Evolutionary conservation across 2,329 filamentous ascomycete genomes (phyloP), one percentile per base, ranked within the genome.

Genomic region (Penicillium sp.): DNA sequence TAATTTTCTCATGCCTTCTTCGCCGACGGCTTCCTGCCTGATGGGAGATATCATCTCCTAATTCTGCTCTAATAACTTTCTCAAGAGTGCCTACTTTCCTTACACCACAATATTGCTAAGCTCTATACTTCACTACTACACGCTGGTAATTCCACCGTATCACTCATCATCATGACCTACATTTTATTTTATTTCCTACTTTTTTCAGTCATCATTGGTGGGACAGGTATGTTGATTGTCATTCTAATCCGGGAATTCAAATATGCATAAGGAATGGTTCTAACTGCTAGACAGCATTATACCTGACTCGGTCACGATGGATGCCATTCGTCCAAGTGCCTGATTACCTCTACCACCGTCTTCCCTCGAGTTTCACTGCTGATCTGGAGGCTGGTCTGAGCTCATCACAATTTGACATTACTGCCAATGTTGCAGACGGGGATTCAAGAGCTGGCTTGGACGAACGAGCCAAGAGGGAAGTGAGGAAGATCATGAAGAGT

Each of bases 311-410:
- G 63, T 74, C 81, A 53, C 81, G 80, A 76, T 97, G 94, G 94
- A 76, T 88, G 41, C 86, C 83, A 53, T 78, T 83, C 62, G 74
- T 96, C 43, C 85, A 87, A 52, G 79, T 86, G 29, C 79, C 81
- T 47, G 80, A 81, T 58, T 86, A 87, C 71, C 75, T 90, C 65
- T 97, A 97, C 78, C 81, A 86, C 48, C 87, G 84, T 30, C 83
- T 97, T 1, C 90, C 91, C 0, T 80, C 81, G 14, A 86, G 83
- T 46, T 99, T 97, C 77, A 80, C 85, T 40, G 85, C 83, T 62
- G 94, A 99, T 75, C 87, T 94, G 55, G 93, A 97, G 74, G 87
- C 89, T 14, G 94, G 94, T 18, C 82, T 99, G 27, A 88, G 87
- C 39, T 93, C 89, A 56, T 82, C 81, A 51, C 89, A 87, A 51